Percentiles rank a stretch among this genome's conserved stretches.
Conservation (phyloP, 2,329 filamentous ascomycete species). For the Ceratocystis papillata region DNA sequence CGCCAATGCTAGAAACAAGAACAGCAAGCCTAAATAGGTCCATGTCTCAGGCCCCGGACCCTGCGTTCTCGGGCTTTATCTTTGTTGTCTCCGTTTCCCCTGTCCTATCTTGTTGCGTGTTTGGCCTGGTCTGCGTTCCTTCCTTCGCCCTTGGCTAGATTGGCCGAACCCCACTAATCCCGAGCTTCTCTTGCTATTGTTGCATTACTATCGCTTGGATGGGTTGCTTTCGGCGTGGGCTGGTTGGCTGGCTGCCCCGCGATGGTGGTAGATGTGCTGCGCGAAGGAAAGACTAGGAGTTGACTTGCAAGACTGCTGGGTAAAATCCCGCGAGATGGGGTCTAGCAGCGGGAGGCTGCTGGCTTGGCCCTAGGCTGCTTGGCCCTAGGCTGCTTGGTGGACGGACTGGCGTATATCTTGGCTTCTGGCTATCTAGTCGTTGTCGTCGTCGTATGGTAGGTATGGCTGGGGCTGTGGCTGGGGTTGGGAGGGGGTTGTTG, state of each 20-base stretch:
- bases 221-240: neutral
- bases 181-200: neutral
- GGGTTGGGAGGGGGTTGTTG: neutral
- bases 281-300: too few relatives aligned
- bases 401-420: neutral
- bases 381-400: neutral
- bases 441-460: too few relatives aligned
- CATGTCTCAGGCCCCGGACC: constrained; percentile 5
- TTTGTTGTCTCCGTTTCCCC: constrained; percentile 11
- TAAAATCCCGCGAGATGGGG: too few relatives aligned
- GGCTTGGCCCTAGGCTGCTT: neutral
- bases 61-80: constrained; percentile 4
- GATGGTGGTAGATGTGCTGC: too few relatives aligned
- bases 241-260: too few relatives aligned
- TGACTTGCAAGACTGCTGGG: too few relatives aligned
- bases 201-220: neutral
- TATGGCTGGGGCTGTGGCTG: too few relatives aligned
- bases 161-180: constrained; percentile 11
- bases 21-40: neutral
- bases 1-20: neutral
- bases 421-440: too few relatives aligned
- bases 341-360: neutral
- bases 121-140: constrained; percentile 10
- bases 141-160: constrained; percentile 1
- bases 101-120: neutral